Base-by-base conservation (phyloP, 768 basidiomycete species). In the Leccinum truebloodii region DNA sequence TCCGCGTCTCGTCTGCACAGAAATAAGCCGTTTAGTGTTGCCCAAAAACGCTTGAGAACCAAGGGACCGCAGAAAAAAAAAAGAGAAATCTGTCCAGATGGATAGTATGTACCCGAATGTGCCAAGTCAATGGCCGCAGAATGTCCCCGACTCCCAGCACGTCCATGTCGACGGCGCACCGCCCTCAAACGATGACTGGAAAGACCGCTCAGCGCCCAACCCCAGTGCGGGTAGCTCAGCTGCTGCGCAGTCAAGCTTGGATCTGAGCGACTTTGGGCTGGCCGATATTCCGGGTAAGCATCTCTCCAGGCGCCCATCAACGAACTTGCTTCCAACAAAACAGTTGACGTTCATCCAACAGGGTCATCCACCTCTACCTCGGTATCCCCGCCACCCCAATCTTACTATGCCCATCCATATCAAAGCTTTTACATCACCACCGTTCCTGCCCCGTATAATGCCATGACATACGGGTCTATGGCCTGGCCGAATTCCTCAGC, bases 401-500 rank as follows among this genome's bases (percentile, higher is more conserved):
- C 76, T 44, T 79, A 79, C 68, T 80, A 78, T 74, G 66, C 72
- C 53, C 71, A 75, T 53, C 64, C 79, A 69, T 71, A 79, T 75
- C 69, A 77, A 68, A 68, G 73, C 54, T 83, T 77, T 65, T 81
- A 78, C 55, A 66, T 79, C 52, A 69, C 75, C 10, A 67, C 72
- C 57, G 76, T 80, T 30, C 71, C 78, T 4, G 76, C 78, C 4
- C 80, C 82, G 14, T 86, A 81, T 70, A 82, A 82, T 61, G 78
- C 81, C 6, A 79, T 84, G 67, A 69, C 81, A 2, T 89, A 87
- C 60, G 81, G 83, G n/a, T 66, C 79, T 3, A 66, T 74, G 63
- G 67, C 78, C 8, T 87, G 85, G 85, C 65, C 80, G 1, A 66
- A 72, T 20, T 68, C 78, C 8, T 70, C 76, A 2, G 67, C 73